phyloP scores from a whole-genome alignment of 2,329 filamentous ascomycete species.

The Pyricularia sp. region DNA sequence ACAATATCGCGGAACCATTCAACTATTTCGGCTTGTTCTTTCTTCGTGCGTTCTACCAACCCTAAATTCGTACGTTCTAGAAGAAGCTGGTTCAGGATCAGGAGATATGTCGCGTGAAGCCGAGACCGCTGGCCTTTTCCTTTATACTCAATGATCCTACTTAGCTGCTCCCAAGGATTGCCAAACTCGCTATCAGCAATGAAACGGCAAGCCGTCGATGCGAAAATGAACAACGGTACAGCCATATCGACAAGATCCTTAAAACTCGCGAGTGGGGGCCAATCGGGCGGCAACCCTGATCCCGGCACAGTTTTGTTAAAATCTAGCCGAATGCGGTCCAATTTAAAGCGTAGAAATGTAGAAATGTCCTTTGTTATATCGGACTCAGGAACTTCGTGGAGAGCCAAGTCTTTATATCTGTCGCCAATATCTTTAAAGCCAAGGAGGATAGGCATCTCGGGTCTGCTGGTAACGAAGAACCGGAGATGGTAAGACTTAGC shows the following conservation, averaged over 20 bases:
- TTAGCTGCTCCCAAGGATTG: neutral
- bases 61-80: neutral
- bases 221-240: neutral
- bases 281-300: constrained; percentile 10
- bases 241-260: constrained; percentile 8
- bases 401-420: constrained; percentile 19
- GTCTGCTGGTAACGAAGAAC: constrained; percentile 31
- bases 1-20: constrained; percentile 19
- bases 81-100: neutral
- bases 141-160: neutral
- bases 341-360: constrained; percentile 20
- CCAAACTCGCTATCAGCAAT: neutral
- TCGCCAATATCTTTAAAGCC: constrained; percentile 21
- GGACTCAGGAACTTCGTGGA: constrained; percentile 23
- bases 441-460: constrained; percentile 26
- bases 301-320: constrained; percentile 12
- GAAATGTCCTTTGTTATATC: constrained; percentile 26
- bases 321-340: constrained; percentile 18
- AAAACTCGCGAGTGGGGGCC: constrained; percentile 12
- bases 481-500: constrained; percentile 14
- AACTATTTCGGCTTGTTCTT: constrained; percentile 7
- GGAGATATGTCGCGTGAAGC: neutral
- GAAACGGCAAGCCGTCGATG: neutral
- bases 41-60: neutral
- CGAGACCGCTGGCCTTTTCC: neutral